phyloP scores from a whole-genome alignment of 2,329 filamentous ascomycete genomes.

The Cordyceps militaris region DNA sequence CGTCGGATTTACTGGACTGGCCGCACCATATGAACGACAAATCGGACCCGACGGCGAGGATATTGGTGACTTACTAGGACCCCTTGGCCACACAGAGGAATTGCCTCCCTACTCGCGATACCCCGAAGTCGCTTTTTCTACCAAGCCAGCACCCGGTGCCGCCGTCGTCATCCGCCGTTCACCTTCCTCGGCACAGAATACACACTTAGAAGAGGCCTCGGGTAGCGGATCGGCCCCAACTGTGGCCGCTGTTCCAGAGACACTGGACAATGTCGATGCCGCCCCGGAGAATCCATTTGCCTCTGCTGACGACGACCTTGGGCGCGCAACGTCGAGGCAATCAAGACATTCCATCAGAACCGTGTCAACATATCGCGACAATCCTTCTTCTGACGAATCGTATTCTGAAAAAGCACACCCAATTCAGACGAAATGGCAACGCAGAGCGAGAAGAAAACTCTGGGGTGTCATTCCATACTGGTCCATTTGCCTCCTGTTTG shows the following conservation, averaged over 20 bases:
- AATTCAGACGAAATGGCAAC: slow-evolving; percentile 43
- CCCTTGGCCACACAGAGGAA: slow-evolving; percentile 83
- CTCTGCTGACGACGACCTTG: slow-evolving; percentile 47
- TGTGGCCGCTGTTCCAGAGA: slow-evolving; percentile 40
- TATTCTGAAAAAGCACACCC: slow-evolving; percentile 39
- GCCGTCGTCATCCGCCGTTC: slow-evolving; percentile 13
- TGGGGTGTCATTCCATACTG: slow-evolving; percentile 56
- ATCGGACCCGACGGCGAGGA: slow-evolving; percentile 79
- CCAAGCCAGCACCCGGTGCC: slow-evolving; percentile 37
- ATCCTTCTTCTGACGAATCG: slow-evolving; percentile 36
- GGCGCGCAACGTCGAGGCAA: slow-evolving; percentile 39
- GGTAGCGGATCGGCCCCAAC: not conserved
- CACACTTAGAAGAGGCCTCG: not conserved
- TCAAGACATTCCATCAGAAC: slow-evolving; percentile 29
- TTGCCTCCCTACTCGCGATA: slow-evolving; percentile 88
- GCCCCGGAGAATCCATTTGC: slow-evolving; percentile 57
- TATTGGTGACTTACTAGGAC: slow-evolving; percentile 76
- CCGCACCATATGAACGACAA: slow-evolving; percentile 61
- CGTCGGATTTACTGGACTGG: slow-evolving; percentile 67
- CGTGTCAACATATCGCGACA: slow-evolving; percentile 46
- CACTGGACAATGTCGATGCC: slow-evolving; percentile 54
- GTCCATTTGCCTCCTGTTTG: slow-evolving; percentile 46
- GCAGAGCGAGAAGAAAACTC: slow-evolving; percentile 45
- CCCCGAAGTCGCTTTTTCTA: slow-evolving; percentile 62
- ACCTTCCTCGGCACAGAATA: slow-evolving; percentile 11